These are phyloP conservation scores for Diplodia seriata DNA, from an alignment of 2,329 filamentous ascomycete species.

Conservation along the genomic window DNA sequence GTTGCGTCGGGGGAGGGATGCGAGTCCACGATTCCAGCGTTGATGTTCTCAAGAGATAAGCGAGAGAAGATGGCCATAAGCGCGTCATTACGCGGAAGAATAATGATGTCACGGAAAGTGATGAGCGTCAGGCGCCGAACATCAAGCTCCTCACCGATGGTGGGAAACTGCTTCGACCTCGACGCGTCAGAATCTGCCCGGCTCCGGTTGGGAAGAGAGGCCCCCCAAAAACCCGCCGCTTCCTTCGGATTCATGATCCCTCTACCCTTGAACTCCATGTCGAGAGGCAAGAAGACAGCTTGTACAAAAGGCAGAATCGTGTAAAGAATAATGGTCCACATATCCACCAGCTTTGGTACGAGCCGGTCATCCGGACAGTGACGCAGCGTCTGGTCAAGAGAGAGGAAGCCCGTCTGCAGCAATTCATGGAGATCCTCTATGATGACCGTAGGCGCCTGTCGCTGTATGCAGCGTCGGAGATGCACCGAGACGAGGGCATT, in stretches of 20 bases:
- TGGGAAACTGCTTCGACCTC: constrained; percentile 52
- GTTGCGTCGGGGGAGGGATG: constrained; percentile 23
- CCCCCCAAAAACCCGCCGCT: constrained; percentile 89
- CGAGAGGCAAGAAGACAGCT: constrained; percentile 90
- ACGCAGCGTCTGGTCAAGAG: constrained; percentile 81
- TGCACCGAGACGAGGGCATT: constrained; percentile 81
- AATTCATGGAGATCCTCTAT: constrained; percentile 80
- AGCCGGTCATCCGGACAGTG: constrained; percentile 82
- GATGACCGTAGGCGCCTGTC: constrained; percentile 72
- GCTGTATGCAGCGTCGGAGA: constrained; percentile 78
- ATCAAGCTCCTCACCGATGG: constrained; percentile 70
- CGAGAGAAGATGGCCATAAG: constrained; percentile 91
- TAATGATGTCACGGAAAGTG: constrained; percentile 85
- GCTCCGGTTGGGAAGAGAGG: constrained; percentile 54
- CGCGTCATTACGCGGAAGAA: constrained; percentile 85
- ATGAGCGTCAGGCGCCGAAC: constrained; percentile 88
- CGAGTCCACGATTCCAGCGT: constrained; percentile 51
- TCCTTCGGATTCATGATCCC: constrained; percentile 82
- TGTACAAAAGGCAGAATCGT: constrained; percentile 92
- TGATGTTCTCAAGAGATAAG: constrained; percentile 78
- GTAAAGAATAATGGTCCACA: constrained; percentile 94
- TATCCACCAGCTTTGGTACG: constrained; percentile 88
- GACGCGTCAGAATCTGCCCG: constrained; percentile 43
- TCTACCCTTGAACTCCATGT: constrained; percentile 88
- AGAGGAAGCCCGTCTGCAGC: constrained; percentile 80